Conservation (phyloP, 345 rosid species). For the Clausena lansium region DNA sequence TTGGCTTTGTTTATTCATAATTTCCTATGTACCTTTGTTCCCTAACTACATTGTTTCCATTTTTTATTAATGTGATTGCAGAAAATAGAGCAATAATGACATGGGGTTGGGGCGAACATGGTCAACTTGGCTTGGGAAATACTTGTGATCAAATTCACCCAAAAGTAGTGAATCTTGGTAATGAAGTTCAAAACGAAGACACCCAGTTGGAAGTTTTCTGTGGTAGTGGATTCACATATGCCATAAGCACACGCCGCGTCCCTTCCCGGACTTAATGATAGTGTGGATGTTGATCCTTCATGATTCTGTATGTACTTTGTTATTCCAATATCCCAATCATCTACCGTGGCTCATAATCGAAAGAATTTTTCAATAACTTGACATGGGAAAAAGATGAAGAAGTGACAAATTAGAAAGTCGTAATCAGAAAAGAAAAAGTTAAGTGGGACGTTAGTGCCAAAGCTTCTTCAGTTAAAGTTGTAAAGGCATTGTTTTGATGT, state of each 20-base stretch:
- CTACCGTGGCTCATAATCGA: not conserved
- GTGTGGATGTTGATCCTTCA: not conserved
- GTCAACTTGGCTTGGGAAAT: constrained; percentile 83
- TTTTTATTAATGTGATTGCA: constrained; percentile 24
- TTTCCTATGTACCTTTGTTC: not conserved
- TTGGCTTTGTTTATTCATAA: not conserved
- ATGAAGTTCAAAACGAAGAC: constrained; percentile 17
- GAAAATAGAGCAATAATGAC: constrained; percentile 61
- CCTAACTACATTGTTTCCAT: not conserved
- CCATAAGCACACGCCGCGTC: constrained; percentile 19
- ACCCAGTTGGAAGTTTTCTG: constrained; percentile 44
- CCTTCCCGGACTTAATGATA: not conserved
- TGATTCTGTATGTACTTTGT: not conserved
- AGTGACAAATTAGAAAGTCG: not conserved
- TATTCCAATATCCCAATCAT: no score
- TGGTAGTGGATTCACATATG: constrained; percentile 87
- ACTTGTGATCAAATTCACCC: constrained; percentile 58
- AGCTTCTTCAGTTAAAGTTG: not conserved
- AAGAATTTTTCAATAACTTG: not conserved
- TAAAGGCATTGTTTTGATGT: not conserved
- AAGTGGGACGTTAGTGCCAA: not conserved
- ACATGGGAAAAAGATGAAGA: not conserved
- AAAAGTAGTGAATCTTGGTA: constrained; percentile 36
- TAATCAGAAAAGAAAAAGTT: not conserved
- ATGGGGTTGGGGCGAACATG: constrained; percentile 99